Evolutionary conservation across 345 rosid genomes (phyloP).

Genomic region (Euphorbia tirucalli): DNA sequence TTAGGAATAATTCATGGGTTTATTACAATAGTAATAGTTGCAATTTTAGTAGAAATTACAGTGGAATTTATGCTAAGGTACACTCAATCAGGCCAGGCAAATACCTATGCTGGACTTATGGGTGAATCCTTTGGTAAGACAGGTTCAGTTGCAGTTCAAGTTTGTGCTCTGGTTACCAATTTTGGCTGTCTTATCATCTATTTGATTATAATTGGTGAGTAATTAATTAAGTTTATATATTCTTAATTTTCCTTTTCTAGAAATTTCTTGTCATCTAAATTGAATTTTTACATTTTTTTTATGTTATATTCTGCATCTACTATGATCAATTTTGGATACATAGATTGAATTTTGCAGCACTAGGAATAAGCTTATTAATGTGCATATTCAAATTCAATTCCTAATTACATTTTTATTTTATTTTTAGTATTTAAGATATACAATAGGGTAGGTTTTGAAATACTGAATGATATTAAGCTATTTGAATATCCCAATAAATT

Average conservation of each 20-base stretch:
- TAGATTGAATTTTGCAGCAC: too few species aligned
- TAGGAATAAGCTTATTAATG: too few species aligned
- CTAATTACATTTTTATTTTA: too few species aligned
- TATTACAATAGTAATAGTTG: conserved; percentile 16
- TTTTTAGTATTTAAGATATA: too few species aligned
- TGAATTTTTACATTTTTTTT: too few species aligned
- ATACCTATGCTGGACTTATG: conserved; percentile 35
- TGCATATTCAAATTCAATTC: too few species aligned
- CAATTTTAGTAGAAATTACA: conserved; percentile 25
- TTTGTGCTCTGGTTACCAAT: conserved; percentile 25
- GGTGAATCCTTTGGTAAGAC: conserved; percentile 30
- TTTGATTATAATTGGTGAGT: conserved; percentile 34
- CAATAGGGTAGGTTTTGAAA: too few species aligned
- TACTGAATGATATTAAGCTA: too few species aligned
- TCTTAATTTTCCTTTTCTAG: background rate
- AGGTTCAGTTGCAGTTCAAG: conserved; percentile 25
- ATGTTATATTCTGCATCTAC: too few species aligned
- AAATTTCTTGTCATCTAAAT: background rate
- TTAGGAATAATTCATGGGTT: conserved; percentile 28
- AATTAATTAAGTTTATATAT: too few species aligned
- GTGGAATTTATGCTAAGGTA: conserved; percentile 33
- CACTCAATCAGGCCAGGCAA: conserved; percentile 23
- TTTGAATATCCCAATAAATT: too few species aligned
- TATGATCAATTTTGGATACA: too few species aligned
- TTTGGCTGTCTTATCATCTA: conserved; percentile 33